These are phyloP conservation scores for Paramarasmius palmivorus DNA, from an alignment of 1,284 basidiomycete species.

Conservation along the genomic window DNA sequence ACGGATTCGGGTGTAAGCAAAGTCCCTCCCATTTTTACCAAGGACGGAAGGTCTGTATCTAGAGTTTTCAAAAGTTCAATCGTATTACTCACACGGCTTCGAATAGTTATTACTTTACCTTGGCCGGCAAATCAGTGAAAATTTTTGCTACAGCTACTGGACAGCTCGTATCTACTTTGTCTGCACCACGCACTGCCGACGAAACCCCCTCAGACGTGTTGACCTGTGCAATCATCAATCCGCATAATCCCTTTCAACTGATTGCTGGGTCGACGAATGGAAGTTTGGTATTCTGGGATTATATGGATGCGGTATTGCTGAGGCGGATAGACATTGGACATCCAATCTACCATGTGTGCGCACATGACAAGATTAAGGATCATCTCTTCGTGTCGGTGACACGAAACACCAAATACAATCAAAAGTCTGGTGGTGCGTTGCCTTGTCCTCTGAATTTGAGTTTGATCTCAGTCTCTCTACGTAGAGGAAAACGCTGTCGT, in stretches of 20 bases:
- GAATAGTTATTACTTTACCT: slow-evolving; percentile 84
- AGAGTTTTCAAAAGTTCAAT: slow-evolving; percentile 2
- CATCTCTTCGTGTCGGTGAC: slow-evolving; percentile 70
- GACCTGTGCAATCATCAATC: slow-evolving; percentile 79
- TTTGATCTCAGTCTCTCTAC: slow-evolving; percentile 7
- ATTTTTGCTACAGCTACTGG: slow-evolving; percentile 80
- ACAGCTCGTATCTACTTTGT: slow-evolving; percentile 80
- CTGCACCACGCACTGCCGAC: slow-evolving; percentile 40
- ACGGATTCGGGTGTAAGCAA: slow-evolving; percentile 70
- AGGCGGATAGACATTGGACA: slow-evolving; percentile 71
- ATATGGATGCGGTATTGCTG: slow-evolving; percentile 82
- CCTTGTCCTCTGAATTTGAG: not conserved
- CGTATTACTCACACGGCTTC: slow-evolving; percentile 9
- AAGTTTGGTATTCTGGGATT: slow-evolving; percentile 90
- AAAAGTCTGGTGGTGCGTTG: slow-evolving; percentile 43
- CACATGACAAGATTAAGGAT: slow-evolving; percentile 67
- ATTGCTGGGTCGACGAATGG: slow-evolving; percentile 88
- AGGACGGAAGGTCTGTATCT: slow-evolving; percentile 76
- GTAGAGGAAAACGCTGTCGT: slow-evolving; percentile 55
- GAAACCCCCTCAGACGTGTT: slow-evolving; percentile 56
- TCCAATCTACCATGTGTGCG: slow-evolving; percentile 74
- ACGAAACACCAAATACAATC: slow-evolving; percentile 49
- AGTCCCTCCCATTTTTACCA: slow-evolving; percentile 78
- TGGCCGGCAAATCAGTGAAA: slow-evolving; percentile 76
- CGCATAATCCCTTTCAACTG: slow-evolving; percentile 87